phyloP scores from a whole-genome alignment of 495 filamentous ascomycete species.

The Xylaria palmicola region DNA sequence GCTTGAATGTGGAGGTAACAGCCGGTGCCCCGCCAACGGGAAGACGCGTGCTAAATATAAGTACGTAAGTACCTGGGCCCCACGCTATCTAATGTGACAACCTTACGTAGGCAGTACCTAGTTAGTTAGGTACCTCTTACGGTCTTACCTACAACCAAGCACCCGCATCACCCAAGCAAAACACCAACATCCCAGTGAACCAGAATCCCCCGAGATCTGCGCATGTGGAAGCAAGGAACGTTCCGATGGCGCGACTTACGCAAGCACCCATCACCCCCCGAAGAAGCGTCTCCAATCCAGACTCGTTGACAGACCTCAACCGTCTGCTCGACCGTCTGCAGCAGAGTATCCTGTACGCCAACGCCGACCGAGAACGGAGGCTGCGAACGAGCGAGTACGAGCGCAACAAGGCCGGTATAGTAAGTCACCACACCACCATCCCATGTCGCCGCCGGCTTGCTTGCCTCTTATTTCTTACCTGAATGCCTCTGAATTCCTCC shows the following conservation, averaged over 20 bases:
- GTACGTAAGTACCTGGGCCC: not conserved
- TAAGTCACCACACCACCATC: conserved; percentile 46
- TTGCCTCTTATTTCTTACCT: not conserved
- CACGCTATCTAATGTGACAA: no score
- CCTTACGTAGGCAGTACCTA: no score
- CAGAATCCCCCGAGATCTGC: no score
- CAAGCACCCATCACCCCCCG: conserved; percentile 27
- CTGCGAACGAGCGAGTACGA: conserved; percentile 67
- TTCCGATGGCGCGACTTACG: conserved; percentile 30
- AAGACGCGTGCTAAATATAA: not conserved
- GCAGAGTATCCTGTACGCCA: conserved; percentile 66
- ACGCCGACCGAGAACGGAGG: conserved; percentile 54
- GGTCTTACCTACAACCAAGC: no score
- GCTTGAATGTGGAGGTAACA: no score
- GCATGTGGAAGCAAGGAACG: not conserved
- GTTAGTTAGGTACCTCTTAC: no score
- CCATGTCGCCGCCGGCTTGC: no score
- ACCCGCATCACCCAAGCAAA: not conserved
- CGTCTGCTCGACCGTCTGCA: conserved; percentile 76
- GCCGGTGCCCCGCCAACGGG: no score
- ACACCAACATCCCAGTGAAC: no score
- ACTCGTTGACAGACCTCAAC: conserved; percentile 55
- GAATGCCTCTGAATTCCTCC: no score
- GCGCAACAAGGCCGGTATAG: conserved; percentile 63
- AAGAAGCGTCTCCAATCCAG: conserved; percentile 23